Percentiles rank a stretch among this genome's conserved stretches.
Conservation (phyloP, 2,329 filamentous ascomycete species). For the Phyllachora maydis region DNA sequence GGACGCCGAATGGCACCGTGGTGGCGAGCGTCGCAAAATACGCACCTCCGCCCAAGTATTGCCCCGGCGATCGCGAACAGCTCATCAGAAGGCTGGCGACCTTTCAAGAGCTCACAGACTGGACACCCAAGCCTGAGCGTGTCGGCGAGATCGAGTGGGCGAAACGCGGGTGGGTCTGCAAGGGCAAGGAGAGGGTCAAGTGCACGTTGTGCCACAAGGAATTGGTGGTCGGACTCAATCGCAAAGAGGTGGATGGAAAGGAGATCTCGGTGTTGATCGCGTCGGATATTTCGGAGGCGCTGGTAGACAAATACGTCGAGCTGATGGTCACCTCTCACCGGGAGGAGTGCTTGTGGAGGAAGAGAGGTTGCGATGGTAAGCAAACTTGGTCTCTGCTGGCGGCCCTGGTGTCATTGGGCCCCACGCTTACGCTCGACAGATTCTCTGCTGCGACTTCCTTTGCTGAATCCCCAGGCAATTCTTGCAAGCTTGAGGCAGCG, state of each 20-base stretch:
- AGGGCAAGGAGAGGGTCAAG: slow-evolving; percentile 61
- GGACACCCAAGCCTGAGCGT: slow-evolving; percentile 76
- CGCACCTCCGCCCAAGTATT: slow-evolving; percentile 74
- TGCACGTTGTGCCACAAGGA: slow-evolving; percentile 76
- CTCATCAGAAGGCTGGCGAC: slow-evolving; percentile 68
- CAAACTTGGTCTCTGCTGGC: too few relatives aligned
- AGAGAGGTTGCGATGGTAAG: slow-evolving; percentile 67
- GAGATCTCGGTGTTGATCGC: slow-evolving; percentile 30
- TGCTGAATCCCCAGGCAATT: slow-evolving; percentile 39
- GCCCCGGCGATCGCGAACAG: slow-evolving; percentile 65
- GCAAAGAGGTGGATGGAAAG: slow-evolving; percentile 32
- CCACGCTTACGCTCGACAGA: slow-evolving; percentile 17
- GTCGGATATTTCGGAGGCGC: slow-evolving; percentile 43
- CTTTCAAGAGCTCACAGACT: slow-evolving; percentile 78
- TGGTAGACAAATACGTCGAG: slow-evolving; percentile 57
- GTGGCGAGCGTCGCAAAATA: too few relatives aligned
- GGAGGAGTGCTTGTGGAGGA: slow-evolving; percentile 70
- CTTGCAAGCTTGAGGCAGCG: slow-evolving; percentile 37
- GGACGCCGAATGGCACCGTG: slow-evolving; percentile 7
- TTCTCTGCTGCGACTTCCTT: slow-evolving; percentile 36
- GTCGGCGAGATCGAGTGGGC: slow-evolving; percentile 90
- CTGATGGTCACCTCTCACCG: slow-evolving; percentile 58
- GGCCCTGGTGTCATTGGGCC: background rate
- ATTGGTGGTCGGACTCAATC: slow-evolving; percentile 59
- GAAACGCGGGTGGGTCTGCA: slow-evolving; percentile 77